phyloP scores from a whole-genome alignment of 768 basidiomycete species.

The Thelephora aurantiotincta region DNA sequence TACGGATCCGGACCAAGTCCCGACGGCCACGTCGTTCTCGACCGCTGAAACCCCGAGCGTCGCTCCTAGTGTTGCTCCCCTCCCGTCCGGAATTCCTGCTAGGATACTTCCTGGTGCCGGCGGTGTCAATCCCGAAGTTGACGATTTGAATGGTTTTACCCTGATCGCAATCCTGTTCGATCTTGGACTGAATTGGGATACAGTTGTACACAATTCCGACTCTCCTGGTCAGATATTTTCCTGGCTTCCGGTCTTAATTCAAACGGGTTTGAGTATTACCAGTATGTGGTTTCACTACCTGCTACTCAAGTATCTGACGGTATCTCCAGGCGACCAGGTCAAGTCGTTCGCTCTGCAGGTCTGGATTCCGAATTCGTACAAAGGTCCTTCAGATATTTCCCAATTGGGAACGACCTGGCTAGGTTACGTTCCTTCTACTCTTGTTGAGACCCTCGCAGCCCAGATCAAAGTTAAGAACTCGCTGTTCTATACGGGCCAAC shows the following conservation, averaged over 20 bases:
- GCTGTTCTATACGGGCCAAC: constrained; percentile 43
- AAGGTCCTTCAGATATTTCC: constrained; percentile 27
- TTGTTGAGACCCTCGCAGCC: constrained; percentile 46
- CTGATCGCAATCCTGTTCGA: constrained; percentile 58
- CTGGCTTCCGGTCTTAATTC: constrained; percentile 41
- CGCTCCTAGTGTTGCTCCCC: constrained; percentile 16
- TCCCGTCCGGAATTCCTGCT: constrained; percentile 48
- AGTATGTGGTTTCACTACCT: constrained; percentile 22
- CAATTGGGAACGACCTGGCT: constrained; percentile 58
- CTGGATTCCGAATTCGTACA: constrained; percentile 47
- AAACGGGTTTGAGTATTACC: constrained; percentile 28
- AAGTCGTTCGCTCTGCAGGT: constrained; percentile 50
- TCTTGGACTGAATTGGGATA: constrained; percentile 45
- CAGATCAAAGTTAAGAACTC: constrained; percentile 51
- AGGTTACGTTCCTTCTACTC: constrained; percentile 44
- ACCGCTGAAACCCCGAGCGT: constrained; percentile 8
- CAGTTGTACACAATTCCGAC: constrained; percentile 41
- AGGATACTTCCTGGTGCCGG: constrained; percentile 34
- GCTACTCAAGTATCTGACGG: constrained; percentile 15
- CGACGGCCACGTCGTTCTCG: constrained; percentile 16
- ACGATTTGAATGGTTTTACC: constrained; percentile 24
- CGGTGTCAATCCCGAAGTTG: constrained; percentile 9
- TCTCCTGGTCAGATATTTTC: constrained; percentile 70
- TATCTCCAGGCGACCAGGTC: constrained; percentile 20
- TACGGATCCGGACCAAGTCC: constrained; percentile 24